These are phyloP conservation scores for Tetracladium marchalianum DNA, from an alignment of 495 filamentous ascomycete genomes.

Conservation along the genomic window DNA sequence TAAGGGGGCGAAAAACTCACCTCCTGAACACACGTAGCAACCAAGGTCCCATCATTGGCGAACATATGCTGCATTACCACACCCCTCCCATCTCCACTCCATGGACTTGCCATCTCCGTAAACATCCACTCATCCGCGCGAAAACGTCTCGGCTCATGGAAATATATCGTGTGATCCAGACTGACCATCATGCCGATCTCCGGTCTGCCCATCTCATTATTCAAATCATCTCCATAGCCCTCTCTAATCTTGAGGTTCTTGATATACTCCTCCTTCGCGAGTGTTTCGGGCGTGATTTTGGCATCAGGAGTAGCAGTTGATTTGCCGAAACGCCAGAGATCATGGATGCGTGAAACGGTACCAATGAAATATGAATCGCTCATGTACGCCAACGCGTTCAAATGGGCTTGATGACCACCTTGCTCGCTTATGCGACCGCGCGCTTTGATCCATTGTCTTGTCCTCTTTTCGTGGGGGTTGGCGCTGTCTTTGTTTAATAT, in stretches of 20 bases:
- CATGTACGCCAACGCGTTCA: conserved; percentile 85
- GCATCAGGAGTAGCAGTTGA: conserved; percentile 23
- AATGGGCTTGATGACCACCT: conserved; percentile 71
- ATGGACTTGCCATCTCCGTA: conserved; percentile 85
- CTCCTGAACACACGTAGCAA: conserved; percentile 84
- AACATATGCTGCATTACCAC: conserved; percentile 84
- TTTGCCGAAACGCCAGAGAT: conserved; percentile 49
- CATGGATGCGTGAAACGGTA: conserved; percentile 69
- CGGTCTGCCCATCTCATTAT: conserved; percentile 25
- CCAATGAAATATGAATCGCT: conserved; percentile 88
- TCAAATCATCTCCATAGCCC: conserved; percentile 22
- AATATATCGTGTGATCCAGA: conserved; percentile 90
- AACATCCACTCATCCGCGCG: conserved; percentile 91
- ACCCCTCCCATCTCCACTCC: conserved; percentile 82
- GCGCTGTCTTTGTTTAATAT: conserved; percentile 34
- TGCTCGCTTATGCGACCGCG: conserved; percentile 58
- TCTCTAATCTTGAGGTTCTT: conserved; percentile 27
- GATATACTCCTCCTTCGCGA: conserved; percentile 29
- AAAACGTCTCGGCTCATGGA: conserved; percentile 74
- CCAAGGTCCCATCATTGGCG: conserved; percentile 66
- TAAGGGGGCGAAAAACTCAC: conserved; percentile 17
- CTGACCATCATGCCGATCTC: conserved; percentile 92
- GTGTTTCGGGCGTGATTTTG: conserved; percentile 24
- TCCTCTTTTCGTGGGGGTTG: conserved; percentile 53
- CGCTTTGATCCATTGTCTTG: conserved; percentile 71